Evolutionary conservation across 345 rosid genomes (phyloP).

Genomic region (Pugionium cornutum): DNA sequence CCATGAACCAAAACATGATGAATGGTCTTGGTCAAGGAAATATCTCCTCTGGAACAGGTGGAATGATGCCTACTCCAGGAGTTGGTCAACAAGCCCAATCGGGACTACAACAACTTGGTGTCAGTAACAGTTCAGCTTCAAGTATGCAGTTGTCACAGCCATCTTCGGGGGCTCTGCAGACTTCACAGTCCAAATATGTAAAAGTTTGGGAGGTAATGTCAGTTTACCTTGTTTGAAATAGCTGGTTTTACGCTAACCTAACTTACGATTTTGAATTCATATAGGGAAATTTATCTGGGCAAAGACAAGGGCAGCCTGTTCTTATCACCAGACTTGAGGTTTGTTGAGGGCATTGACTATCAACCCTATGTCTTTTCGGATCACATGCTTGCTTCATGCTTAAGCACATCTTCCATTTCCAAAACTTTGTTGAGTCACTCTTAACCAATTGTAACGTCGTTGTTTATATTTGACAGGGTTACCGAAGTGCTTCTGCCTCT

Average conservation of each 20-base stretch:
- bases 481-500: conserved; percentile 82
- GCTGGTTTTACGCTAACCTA: conserved; percentile 8
- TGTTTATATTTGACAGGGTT: conserved; percentile 69
- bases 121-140: conserved; percentile 58
- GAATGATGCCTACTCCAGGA: conserved; percentile 94
- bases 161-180: conserved; percentile 64
- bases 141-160: conserved; percentile 75
- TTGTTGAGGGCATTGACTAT: conserved; percentile 31
- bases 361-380: not conserved
- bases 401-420: conserved; percentile 21
- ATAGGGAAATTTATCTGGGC: conserved; percentile 93
- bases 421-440: conserved; percentile 14
- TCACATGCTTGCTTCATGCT: conserved; percentile 8
- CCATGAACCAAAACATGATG: conserved; percentile 78
- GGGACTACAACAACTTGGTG: conserved; percentile 67
- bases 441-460: conserved; percentile 21
- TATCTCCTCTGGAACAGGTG: conserved; percentile 67
- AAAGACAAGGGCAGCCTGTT: conserved; percentile 96
- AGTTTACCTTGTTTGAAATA: conserved; percentile 10
- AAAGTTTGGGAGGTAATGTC: conserved; percentile 95
- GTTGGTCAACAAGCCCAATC: conserved; percentile 72
- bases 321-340: conserved; percentile 95
- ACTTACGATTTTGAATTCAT: conserved; percentile 28
- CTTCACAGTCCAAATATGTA: conserved; percentile 78
- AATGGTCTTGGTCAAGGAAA: conserved; percentile 66